Evolutionary conservation across 2,329 filamentous ascomycete genomes (phyloP), one percentile per base, ranked within the genome.

Genomic region (Diaporthe caulivora): DNA sequence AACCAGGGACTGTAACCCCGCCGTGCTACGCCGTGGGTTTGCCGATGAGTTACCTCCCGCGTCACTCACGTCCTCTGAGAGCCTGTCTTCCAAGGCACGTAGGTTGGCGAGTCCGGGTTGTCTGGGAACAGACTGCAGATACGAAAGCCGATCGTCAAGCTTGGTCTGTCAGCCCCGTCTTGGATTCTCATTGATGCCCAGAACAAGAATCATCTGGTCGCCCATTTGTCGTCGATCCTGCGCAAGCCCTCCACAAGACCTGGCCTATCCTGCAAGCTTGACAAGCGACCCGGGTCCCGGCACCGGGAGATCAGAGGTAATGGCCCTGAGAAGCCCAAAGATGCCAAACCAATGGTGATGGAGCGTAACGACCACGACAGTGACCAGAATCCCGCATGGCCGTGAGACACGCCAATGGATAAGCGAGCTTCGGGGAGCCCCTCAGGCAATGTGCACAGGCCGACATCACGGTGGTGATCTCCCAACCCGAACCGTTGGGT

Each of bases 401-500:
- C 55, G 44, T 71, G 69, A 71, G 44, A 71, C 68, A 31, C 31
- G 31, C 68, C 55, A 71, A 24, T n/a, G 42, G 68, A 49, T 55
- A 71, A 62, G 57, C 55, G 44, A 58, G n/a, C 18, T 31, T 29
- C 24, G 34, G 10, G n/a, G 24, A 10, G 21, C 10, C 44, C 47
- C 44, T 51, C 37, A 37, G 55, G 55, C 13, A 40, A 40, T 54
- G 34, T 31, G 9, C 13, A 42, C 55, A 62, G 37, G 44, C 42
- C 62, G 53, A 47, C 47, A 40, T 40, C n/a, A 31, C 24, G 55
- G 44, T 47, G 24, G 37, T 62, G 69, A 71, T 54, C 31, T 18
- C 51, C 69, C 44, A 71, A 17, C 18, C 18, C 8, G 31, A 21
- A 31, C 47, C 47, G 62, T 37, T 67, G 62, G 62, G 51, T 44